Evolutionary conservation across 208 protist genomes (phyloP).

Genomic region (Novymonas esmeraldas): DNA sequence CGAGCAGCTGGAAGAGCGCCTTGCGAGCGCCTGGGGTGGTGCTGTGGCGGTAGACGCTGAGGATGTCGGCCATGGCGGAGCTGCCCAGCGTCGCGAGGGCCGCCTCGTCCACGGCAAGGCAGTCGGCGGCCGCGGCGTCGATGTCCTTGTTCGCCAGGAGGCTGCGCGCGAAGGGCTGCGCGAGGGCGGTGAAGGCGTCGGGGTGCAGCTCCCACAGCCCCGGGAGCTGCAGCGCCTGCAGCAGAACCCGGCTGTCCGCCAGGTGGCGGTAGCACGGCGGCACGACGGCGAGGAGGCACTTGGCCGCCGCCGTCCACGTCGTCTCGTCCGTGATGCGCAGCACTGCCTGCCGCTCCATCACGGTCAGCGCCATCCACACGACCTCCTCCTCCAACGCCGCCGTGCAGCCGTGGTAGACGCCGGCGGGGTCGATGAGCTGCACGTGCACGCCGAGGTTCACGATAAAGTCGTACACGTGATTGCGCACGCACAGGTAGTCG

Average conservation of each 20-base stretch:
- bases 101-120: slow-evolving; percentile 39
- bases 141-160: slow-evolving; percentile 49
- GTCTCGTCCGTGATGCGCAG: slow-evolving; percentile 61
- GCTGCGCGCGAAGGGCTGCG: slow-evolving; percentile 64
- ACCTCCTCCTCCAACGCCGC: slow-evolving; percentile 82
- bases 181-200: slow-evolving; percentile 52
- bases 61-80: slow-evolving; percentile 45
- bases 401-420: slow-evolving; percentile 64
- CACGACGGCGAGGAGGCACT: slow-evolving; percentile 73
- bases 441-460: slow-evolving; percentile 82
- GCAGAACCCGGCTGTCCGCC: slow-evolving; percentile 63
- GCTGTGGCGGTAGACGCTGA: slow-evolving; percentile 64
- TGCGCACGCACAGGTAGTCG: slow-evolving; percentile 87
- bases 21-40: slow-evolving; percentile 58
- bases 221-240: slow-evolving; percentile 63
- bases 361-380: slow-evolving; percentile 70
- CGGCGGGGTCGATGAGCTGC: slow-evolving; percentile 82
- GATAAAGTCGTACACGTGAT: slow-evolving; percentile 90
- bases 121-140: slow-evolving; percentile 25
- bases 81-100: slow-evolving; percentile 54
- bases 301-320: slow-evolving; percentile 74
- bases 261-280: slow-evolving; percentile 60
- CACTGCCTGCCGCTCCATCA: slow-evolving; percentile 67
- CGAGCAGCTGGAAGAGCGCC: slow-evolving; percentile 77
- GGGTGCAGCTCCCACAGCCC: slow-evolving; percentile 63